A percentile compares a stretch with the other conserved stretches of the same genome.
Conservation (phyloP, 768 basidiomycete genomes). For the Serendipita sp. region DNA sequence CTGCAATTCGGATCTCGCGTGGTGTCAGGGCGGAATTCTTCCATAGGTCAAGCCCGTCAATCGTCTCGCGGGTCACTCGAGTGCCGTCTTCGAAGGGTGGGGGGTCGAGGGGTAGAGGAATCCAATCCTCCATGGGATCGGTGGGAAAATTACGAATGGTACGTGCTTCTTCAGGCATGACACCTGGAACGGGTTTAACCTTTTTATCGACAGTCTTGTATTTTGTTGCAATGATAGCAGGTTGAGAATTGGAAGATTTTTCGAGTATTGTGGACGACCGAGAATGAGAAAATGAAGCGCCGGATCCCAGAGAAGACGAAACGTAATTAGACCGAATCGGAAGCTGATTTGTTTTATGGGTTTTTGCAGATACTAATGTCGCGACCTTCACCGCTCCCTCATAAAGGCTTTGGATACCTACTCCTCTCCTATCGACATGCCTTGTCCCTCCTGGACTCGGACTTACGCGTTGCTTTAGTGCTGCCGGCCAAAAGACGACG, state of each 20-base stretch:
- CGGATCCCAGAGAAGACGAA: no score
- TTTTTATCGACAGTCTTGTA: slow-evolving; percentile 17
- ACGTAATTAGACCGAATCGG: no score
- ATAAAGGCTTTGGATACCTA: slow-evolving; percentile 11
- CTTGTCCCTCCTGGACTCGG: not conserved
- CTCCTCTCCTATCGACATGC: not conserved
- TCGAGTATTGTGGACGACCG: no score
- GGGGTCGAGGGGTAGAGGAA: not conserved
- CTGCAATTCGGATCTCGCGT: not conserved
- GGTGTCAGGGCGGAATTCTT: not conserved
- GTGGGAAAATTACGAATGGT: not conserved
- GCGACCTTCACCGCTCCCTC: no score
- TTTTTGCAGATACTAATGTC: no score
- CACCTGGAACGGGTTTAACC: slow-evolving; percentile 13
- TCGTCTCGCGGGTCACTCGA: not conserved
- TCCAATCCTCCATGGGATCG: not conserved
- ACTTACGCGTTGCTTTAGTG: not conserved
- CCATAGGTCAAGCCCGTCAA: not conserved
- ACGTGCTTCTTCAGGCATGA: slow-evolving; percentile 12
- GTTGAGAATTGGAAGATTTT: no score
- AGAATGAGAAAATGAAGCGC: no score
- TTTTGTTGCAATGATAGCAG: not conserved
- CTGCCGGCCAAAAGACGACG: not conserved
- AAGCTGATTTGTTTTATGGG: no score
- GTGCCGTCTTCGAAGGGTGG: not conserved